Evolutionary conservation across 2,329 filamentous ascomycete species (phyloP).

Genomic region (Hypomyces perniciosus): DNA sequence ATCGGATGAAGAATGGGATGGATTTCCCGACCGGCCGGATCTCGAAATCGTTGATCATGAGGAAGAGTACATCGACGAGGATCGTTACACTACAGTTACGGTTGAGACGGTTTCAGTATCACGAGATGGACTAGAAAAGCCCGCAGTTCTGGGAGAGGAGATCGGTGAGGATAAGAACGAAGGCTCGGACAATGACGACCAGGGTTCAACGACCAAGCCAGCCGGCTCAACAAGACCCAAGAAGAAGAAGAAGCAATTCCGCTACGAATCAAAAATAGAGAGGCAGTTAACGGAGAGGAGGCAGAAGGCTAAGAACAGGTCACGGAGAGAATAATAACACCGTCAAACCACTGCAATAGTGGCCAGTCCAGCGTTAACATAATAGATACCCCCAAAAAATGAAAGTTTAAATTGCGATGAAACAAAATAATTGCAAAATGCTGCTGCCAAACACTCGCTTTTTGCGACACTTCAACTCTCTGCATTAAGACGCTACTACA

Average conservation of each 20-base stretch:
- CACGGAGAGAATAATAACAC: slow-evolving; percentile 18
- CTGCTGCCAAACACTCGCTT: slow-evolving; percentile 25
- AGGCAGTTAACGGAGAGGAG: slow-evolving; percentile 68
- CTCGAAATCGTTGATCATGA: slow-evolving; percentile 64
- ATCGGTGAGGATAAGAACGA: slow-evolving; percentile 29
- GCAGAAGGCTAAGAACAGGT: slow-evolving; percentile 58
- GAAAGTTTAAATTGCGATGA: slow-evolving; percentile 24
- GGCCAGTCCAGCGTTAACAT: slow-evolving; percentile 7
- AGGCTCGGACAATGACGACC: slow-evolving; percentile 21
- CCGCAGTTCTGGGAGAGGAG: slow-evolving; percentile 33
- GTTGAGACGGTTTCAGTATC: slow-evolving; percentile 82
- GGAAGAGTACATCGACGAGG: slow-evolving; percentile 94
- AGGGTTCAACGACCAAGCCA: slow-evolving; percentile 26
- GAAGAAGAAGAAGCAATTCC: slow-evolving; percentile 85
- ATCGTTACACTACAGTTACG: slow-evolving; percentile 90
- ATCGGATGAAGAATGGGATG: slow-evolving; percentile 56
- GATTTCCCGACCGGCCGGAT: slow-evolving; percentile 49
- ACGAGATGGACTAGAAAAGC: slow-evolving; percentile 62
- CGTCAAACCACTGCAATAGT: neutral
- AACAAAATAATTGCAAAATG: slow-evolving; percentile 23
- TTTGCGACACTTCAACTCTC: slow-evolving; percentile 21
- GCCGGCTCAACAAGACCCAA: slow-evolving; percentile 44
- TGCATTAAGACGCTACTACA: slow-evolving; percentile 19
- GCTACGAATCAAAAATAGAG: slow-evolving; percentile 85
- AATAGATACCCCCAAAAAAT: slow-evolving; percentile 29